Evolutionary conservation across 164 flowering plant species (phyloP).

Genomic region (Paratinospora sagittata): DNA sequence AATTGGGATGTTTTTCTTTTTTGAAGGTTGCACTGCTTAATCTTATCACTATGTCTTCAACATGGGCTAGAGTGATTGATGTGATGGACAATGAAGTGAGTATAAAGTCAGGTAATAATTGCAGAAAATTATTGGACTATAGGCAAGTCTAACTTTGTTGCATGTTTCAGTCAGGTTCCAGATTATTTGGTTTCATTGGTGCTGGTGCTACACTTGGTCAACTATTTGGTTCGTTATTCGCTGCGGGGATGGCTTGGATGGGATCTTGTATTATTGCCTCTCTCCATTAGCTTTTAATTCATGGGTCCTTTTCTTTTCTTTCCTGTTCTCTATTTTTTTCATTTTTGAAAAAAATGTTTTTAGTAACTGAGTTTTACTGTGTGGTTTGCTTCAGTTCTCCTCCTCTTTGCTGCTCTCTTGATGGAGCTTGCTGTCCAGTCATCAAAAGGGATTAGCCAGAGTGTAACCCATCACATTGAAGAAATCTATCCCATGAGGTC

Average conservation of each 20-base stretch:
- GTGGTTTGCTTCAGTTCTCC: constrained; percentile 48
- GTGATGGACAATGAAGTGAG: constrained; percentile 92
- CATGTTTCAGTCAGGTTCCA: constrained; percentile 90
- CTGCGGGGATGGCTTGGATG: constrained; percentile 84
- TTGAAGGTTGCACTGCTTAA: constrained; percentile 85
- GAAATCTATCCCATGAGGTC: constrained; percentile 62
- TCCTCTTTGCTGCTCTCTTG: constrained; percentile 75
- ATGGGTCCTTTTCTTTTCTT: background rate
- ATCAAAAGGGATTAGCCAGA: constrained; percentile 67
- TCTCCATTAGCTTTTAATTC: background rate
- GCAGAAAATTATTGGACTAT: background rate
- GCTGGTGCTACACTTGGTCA: constrained; percentile 99
- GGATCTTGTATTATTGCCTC: constrained; percentile 68
- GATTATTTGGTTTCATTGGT: constrained; percentile 98
- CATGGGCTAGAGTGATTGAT: constrained; percentile 98
- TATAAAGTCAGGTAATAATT: constrained; percentile 13
- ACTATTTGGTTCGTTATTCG: constrained; percentile 91
- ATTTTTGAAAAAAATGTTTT: background rate
- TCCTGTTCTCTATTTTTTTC: background rate
- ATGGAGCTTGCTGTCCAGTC: constrained; percentile 94
- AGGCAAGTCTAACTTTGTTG: constrained; percentile 19
- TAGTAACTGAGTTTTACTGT: background rate
- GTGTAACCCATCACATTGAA: constrained; percentile 39
- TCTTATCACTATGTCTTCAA: constrained; percentile 92
- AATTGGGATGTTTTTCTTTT: constrained; percentile 1